These are phyloP conservation scores for Ophiostoma novo-ulmi DNA, from an alignment of 2,329 filamentous ascomycete genomes.

Conservation along the genomic window DNA sequence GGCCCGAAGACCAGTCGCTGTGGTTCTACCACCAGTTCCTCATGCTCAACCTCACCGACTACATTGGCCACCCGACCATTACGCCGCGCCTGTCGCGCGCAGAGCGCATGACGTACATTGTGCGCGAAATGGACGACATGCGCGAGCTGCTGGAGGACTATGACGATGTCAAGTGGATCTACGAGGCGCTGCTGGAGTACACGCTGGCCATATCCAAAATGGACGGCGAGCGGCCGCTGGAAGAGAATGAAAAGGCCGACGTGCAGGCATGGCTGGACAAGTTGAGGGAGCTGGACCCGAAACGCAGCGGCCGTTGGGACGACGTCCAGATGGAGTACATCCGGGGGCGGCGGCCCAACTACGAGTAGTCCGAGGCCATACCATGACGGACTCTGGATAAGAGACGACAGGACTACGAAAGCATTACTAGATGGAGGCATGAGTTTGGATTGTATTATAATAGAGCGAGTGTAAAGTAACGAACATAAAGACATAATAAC, in stretches of 20 bases:
- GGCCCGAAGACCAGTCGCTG: conserved; percentile 88
- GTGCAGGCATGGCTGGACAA: conserved; percentile 57
- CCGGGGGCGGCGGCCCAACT: conserved; percentile 5
- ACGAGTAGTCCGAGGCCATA: neutral
- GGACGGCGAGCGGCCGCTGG: conserved; percentile 44
- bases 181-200: conserved; percentile 77
- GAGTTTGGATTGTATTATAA: neutral
- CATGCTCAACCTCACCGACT: conserved; percentile 60
- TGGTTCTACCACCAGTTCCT: conserved; percentile 97
- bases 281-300: conserved; percentile 65
- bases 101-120: conserved; percentile 62
- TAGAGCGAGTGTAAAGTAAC: neutral
- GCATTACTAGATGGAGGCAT: neutral
- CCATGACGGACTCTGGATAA: too few species aligned
- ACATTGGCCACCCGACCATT: conserved; percentile 51
- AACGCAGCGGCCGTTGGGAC: conserved; percentile 69
- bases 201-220: conserved; percentile 51
- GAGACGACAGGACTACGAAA: too few species aligned
- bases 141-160: conserved; percentile 60
- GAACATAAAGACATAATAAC: neutral
- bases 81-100: conserved; percentile 54
- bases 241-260: conserved; percentile 40
- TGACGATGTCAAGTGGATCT: conserved; percentile 69
- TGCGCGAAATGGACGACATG: conserved; percentile 68
- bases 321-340: conserved; percentile 53